These are phyloP conservation scores for Botrytis paeoniae DNA, from an alignment of 2,329 filamentous ascomycete genomes.

Conservation along the genomic window DNA sequence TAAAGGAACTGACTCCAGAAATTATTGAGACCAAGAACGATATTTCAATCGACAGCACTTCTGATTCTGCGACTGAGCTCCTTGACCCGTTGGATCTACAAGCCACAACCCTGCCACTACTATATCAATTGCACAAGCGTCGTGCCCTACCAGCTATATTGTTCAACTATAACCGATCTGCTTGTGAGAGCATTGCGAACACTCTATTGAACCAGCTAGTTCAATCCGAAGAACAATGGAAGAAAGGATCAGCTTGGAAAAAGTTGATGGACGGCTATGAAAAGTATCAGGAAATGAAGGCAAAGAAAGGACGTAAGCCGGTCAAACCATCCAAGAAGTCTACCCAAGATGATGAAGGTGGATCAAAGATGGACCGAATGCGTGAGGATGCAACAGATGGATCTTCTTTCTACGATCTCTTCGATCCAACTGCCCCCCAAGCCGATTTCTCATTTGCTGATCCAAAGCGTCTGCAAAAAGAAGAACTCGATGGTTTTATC, in stretches of 20 bases:
- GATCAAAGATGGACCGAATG: constrained; percentile 55
- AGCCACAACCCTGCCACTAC: constrained; percentile 53
- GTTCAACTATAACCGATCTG: constrained; percentile 70
- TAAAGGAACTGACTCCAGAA: constrained; percentile 45
- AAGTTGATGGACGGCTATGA: constrained; percentile 57
- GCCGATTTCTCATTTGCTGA: constrained; percentile 66
- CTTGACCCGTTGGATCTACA: constrained; percentile 39
- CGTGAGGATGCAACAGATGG: constrained; percentile 57
- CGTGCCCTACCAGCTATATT: constrained; percentile 69
- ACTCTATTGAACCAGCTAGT: constrained; percentile 52
- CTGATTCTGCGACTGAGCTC: constrained; percentile 24
- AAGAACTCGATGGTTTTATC: constrained; percentile 57
- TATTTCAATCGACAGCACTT: constrained; percentile 16
- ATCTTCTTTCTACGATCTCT: constrained; percentile 56
- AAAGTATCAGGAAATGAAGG: constrained; percentile 50
- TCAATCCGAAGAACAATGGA: constrained; percentile 54
- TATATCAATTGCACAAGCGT: constrained; percentile 58
- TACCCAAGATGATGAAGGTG: constrained; percentile 47
- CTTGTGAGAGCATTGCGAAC: constrained; percentile 59
- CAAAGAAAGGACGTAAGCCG: constrained; percentile 45
- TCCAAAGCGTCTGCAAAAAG: constrained; percentile 52
- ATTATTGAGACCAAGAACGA: constrained; percentile 16
- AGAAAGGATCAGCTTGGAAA: constrained; percentile 58
- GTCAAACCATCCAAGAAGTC: constrained; percentile 42
- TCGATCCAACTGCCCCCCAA: constrained; percentile 63